phyloP scores from a whole-genome alignment of 495 filamentous ascomycete genomes.

The Neurospora africana region DNA sequence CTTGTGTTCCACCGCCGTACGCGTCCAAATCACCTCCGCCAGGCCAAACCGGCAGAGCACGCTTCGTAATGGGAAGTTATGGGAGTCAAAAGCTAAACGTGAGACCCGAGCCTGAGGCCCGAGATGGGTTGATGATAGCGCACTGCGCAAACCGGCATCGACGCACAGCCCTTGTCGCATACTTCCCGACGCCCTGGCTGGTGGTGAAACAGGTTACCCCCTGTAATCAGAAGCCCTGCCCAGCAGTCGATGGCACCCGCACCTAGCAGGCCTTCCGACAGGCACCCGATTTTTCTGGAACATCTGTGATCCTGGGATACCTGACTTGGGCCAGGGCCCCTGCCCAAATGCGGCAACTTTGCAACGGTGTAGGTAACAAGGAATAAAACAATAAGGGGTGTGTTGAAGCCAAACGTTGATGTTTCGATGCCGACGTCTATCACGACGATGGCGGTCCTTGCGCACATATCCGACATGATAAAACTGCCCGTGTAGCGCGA shows the following conservation, averaged over 20 bases:
- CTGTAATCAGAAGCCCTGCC: slow-evolving; percentile 22
- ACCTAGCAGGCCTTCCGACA: slow-evolving; percentile 23
- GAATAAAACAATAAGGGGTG: neutral
- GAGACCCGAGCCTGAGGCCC: neutral
- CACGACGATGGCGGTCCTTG: neutral
- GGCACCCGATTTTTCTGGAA: slow-evolving; percentile 27
- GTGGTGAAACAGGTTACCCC: slow-evolving; percentile 30
- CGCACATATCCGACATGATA: neutral
- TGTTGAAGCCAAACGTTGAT: neutral
- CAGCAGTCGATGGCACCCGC: slow-evolving; percentile 9
- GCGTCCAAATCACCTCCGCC: neutral
- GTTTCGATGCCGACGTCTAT: neutral
- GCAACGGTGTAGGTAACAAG: neutral
- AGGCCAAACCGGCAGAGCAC: slow-evolving; percentile 6
- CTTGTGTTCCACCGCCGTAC: slow-evolving; percentile 1
- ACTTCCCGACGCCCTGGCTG: slow-evolving; percentile 23
- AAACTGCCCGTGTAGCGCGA: neutral
- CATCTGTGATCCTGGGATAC: slow-evolving; percentile 18
- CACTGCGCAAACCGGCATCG: slow-evolving; percentile 16
- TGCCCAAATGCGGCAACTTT: neutral
- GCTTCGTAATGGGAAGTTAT: neutral
- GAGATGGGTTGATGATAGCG: slow-evolving; percentile 10
- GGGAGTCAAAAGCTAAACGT: neutral
- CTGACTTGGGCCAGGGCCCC: neutral
- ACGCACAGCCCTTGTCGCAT: slow-evolving; percentile 23